A percentile compares a stretch with the other conserved stretches of the same genome.
Conservation (phyloP, 2,329 filamentous ascomycete species). For the Colletotrichum abscissum region DNA sequence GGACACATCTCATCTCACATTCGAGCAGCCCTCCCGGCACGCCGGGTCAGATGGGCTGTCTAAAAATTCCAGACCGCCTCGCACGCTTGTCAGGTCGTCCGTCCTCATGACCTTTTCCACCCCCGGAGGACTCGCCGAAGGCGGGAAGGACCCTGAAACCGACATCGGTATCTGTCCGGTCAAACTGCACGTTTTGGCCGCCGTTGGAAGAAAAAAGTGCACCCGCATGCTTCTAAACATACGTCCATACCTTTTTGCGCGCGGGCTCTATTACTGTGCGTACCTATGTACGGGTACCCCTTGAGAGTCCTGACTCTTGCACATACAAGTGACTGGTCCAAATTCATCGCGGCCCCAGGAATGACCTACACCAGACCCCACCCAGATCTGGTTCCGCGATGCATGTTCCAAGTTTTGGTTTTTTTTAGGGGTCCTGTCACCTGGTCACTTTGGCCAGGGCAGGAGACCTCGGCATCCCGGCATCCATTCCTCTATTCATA, state of each 20-base stretch:
- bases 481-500: not conserved
- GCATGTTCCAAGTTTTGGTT: conserved; percentile 28
- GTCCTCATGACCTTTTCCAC: conserved; percentile 26
- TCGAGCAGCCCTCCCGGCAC: not conserved
- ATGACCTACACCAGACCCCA: not conserved
- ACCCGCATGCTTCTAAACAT: not conserved
- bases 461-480: conserved; percentile 26
- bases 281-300: not conserved
- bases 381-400: conserved; percentile 27
- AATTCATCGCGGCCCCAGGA: not conserved
- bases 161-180: conserved; percentile 26
- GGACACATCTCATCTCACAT: conserved; percentile 7
- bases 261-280: too few species aligned
- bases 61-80: conserved; percentile 30
- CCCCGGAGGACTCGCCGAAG: not conserved
- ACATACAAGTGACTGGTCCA: not conserved
- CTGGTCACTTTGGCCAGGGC: not conserved
- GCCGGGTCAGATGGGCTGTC: conserved; percentile 18
- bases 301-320: not conserved
- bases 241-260: not conserved
- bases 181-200: not conserved
- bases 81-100: conserved; percentile 24
- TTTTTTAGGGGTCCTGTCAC: conserved; percentile 30
- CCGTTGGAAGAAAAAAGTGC: too few species aligned
- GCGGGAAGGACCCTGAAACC: conserved; percentile 34